Evolutionary conservation across 2,329 filamentous ascomycete genomes (phyloP).

Genomic region (Epichloe festucae): DNA sequence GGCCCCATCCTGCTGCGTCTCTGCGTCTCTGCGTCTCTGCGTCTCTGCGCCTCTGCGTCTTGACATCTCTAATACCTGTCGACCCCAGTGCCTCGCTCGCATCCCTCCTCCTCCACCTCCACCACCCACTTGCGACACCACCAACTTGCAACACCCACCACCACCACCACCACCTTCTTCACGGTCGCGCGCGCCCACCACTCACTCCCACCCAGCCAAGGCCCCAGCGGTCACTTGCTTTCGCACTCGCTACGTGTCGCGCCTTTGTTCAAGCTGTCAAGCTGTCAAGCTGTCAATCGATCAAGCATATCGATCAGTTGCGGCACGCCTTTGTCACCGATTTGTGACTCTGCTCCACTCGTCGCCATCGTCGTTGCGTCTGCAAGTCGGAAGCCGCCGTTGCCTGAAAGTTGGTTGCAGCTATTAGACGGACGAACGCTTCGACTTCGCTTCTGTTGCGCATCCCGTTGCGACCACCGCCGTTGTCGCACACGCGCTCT

Average conservation of each 20-base stretch:
- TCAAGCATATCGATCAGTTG: neutral
- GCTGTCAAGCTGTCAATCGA: neutral
- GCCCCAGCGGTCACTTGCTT: slow-evolving; percentile 3
- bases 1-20: neutral
- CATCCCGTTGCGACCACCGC: slow-evolving; percentile 4
- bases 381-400: neutral
- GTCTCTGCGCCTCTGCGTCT: no score
- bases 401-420: neutral
- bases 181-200: slow-evolving; percentile 9
- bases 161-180: neutral
- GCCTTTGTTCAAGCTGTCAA: neutral
- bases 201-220: slow-evolving; percentile 9
- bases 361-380: slow-evolving; percentile 2
- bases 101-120: slow-evolving; percentile 9
- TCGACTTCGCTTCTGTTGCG: slow-evolving; percentile 4
- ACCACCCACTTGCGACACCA: slow-evolving; percentile 10
- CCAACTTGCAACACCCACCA: no score
- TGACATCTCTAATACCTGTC: slow-evolving; percentile 3
- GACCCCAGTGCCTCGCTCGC: slow-evolving; percentile 7
- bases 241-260: slow-evolving; percentile 1
- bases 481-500: slow-evolving; percentile 8
- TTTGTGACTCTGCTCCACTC: slow-evolving; percentile 4
- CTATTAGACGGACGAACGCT: neutral
- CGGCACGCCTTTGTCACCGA: slow-evolving; percentile 1
- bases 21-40: no score